Conservation (phyloP, 805 yeast species). For the Monosporozyma servazzii region DNA sequence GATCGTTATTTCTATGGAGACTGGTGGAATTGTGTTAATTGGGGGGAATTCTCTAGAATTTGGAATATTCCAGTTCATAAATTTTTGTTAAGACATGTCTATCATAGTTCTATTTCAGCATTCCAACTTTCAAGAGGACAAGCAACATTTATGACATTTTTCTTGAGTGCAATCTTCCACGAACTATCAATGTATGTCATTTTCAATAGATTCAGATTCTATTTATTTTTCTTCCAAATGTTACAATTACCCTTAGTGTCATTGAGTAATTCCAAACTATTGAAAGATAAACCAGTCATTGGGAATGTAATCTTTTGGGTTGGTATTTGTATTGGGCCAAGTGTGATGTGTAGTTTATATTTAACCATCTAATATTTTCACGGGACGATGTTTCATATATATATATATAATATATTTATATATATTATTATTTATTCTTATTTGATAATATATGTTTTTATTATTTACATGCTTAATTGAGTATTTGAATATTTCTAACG, state of each 20-base stretch:
- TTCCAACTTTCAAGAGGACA: constrained; percentile 51
- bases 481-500: constrained; percentile 29
- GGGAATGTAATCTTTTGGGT: constrained; percentile 87
- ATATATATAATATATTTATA: background rate
- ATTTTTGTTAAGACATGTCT: constrained; percentile 85
- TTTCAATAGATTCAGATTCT: constrained; percentile 75
- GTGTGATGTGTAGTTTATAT: constrained; percentile 76
- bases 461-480: background rate
- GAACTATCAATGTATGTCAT: constrained; percentile 89
- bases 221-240: constrained; percentile 75
- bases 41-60: constrained; percentile 87
- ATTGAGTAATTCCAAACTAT: constrained; percentile 48
- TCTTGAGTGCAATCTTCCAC: constrained; percentile 75
- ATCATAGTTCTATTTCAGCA: constrained; percentile 79
- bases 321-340: constrained; percentile 85
- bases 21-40: constrained; percentile 95
- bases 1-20: constrained; percentile 91
- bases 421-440: background rate
- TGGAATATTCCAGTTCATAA: constrained; percentile 95
- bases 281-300: constrained; percentile 47
- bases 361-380: constrained; percentile 34
- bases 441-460: constrained; percentile 1
- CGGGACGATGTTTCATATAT: background rate
- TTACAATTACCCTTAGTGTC: constrained; percentile 73
- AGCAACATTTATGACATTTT: constrained; percentile 72